Evolutionary conservation across 2,329 filamentous ascomycete species (phyloP).

Genomic region (Trichoderma hamatum): DNA sequence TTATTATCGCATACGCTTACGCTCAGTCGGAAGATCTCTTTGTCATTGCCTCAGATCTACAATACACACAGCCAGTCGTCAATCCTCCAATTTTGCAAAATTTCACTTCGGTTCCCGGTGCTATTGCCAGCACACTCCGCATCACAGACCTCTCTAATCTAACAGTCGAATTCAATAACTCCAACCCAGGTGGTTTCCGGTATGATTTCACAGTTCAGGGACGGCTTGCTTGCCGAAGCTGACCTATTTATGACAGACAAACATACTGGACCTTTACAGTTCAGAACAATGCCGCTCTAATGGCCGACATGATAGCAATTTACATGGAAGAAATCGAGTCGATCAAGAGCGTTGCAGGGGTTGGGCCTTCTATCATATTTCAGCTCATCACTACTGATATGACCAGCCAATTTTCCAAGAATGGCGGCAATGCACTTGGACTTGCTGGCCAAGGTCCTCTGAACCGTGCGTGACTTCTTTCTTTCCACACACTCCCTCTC

Average conservation of each 20-base stretch:
- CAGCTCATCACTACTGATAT: constrained; percentile 48
- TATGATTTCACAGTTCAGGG: background rate
- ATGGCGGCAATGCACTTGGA: constrained; percentile 40
- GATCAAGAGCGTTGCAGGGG: constrained; percentile 32
- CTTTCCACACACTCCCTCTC: background rate
- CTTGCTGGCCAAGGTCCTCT: constrained; percentile 36
- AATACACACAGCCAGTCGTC: constrained; percentile 29
- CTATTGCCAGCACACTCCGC: constrained; percentile 30
- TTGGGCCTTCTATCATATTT: constrained; percentile 37
- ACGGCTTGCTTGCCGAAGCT: background rate
- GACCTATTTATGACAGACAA: constrained; percentile 26
- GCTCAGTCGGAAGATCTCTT: constrained; percentile 27
- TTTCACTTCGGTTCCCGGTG: constrained; percentile 31
- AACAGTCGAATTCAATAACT: constrained; percentile 32
- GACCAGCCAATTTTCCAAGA: constrained; percentile 40
- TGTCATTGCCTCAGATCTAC: constrained; percentile 31
- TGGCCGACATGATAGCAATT: constrained; percentile 33
- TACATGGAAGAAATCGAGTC: constrained; percentile 32
- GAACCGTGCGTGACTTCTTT: constrained; percentile 27
- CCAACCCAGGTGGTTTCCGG: constrained; percentile 34
- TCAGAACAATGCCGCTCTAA: constrained; percentile 29
- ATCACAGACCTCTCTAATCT: constrained; percentile 29
- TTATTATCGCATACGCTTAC: constrained; percentile 33
- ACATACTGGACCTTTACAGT: constrained; percentile 33
- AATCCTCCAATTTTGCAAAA: constrained; percentile 31